phyloP scores from a whole-genome alignment of 1,284 basidiomycete species.

The Stygiomarasmius scandens region DNA sequence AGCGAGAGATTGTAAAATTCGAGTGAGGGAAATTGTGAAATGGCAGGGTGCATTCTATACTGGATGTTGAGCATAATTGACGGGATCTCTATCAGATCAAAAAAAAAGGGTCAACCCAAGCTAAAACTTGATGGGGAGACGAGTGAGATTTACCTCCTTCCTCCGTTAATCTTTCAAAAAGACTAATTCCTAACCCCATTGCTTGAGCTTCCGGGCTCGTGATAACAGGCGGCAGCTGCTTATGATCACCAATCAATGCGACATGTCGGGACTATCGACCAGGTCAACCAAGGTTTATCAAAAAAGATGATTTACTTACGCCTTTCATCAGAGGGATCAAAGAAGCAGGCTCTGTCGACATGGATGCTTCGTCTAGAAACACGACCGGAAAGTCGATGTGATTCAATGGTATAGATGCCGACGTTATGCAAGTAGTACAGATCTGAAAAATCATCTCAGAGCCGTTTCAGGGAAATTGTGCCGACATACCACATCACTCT shows the following conservation, averaged over 20 bases:
- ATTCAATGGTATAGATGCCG: constrained; percentile 60
- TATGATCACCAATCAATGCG: constrained; percentile 93
- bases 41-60: constrained; percentile 93
- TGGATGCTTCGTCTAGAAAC: constrained; percentile 93
- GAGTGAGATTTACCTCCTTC: constrained; percentile 62
- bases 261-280: constrained; percentile 70
- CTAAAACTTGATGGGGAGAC: too few relatives aligned
- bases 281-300: constrained; percentile 9
- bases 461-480: too few relatives aligned
- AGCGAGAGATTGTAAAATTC: constrained; percentile 81
- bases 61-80: constrained; percentile 90
- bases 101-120: too few relatives aligned
- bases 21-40: constrained; percentile 82
- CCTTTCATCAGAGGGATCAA: constrained; percentile 89
- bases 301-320: constrained; percentile 42
- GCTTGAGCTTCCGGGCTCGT: constrained; percentile 69
- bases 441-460: constrained; percentile 49
- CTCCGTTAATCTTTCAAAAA: constrained; percentile 88
- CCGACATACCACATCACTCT: constrained; percentile 77
- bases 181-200: constrained; percentile 75
- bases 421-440: constrained; percentile 82
- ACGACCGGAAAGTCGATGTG: constrained; percentile 90
- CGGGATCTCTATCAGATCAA: constrained; percentile 57
- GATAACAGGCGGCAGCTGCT: constrained; percentile 93
- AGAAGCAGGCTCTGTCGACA: constrained; percentile 92